Evolutionary conservation across 148 eudicot genomes (phyloP), one percentile per base, ranked within the genome.

Genomic region (Selenicereus undatus): DNA sequence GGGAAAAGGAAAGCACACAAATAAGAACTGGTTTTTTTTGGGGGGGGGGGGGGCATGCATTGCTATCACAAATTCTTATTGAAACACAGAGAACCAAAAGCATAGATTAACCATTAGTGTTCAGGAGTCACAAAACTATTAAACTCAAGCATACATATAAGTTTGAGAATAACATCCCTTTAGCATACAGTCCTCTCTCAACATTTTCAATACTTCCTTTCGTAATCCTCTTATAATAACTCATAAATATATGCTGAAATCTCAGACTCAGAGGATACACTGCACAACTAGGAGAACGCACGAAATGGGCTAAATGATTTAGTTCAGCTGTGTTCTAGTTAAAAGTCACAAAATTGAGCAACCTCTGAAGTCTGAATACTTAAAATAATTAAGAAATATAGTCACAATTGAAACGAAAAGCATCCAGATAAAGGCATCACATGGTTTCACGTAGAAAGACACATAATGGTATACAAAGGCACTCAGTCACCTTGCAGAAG

Each of bases 401-500:
- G 52, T 12, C 5, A 48, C 14, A 12, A 48, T 11, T 10, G 52
- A 12, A 48, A 48, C 52, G 2, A 48, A 48, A 12, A 54, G 2
- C 20, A 20, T 56, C 56, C 8, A 22, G 76, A n/a, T 29, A 18
- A 42, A 73, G 43, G 26, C 20, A 20, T 26, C 39, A 66, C 8
- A 13, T 22, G 16, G 60, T 32, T 30, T 42, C 58, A 62, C 22
- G 52, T 52, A 80, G 54, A 52, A 27, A 16, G 22, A 11, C 0
- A 65, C 12, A n/a, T 62, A 35, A 77, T 58, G 42, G 78, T 7
- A 24, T n/a, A 76, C 22, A 24, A 5, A 39, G 51, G 22, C 2
- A 65, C 51, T 36, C 14, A 50, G 73, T 71, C 71, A 95, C 98
- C 97, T 95, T 71, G 78, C 62, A 75, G 87, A 83, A 70, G 91